phyloP scores from a whole-genome alignment of 495 filamentous ascomycete species.

The Halenospora varia region DNA sequence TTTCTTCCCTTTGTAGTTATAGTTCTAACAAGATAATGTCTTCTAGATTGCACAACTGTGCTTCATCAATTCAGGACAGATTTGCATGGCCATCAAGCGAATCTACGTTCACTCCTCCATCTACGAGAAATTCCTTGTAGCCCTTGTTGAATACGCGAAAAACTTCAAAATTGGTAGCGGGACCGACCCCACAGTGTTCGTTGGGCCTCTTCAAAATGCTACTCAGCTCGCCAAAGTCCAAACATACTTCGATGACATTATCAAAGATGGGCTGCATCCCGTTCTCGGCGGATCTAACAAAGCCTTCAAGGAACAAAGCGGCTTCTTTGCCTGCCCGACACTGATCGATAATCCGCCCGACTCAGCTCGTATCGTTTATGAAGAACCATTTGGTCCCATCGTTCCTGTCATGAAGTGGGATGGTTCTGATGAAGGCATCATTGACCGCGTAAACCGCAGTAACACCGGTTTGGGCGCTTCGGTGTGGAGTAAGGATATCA shows the following conservation, averaged over 20 bases:
- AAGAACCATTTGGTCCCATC: constrained; percentile 47
- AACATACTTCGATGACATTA: constrained; percentile 24
- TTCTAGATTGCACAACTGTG: constrained; percentile 3
- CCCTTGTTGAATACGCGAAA: constrained; percentile 43
- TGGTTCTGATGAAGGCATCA: constrained; percentile 42
- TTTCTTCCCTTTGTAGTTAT: not conserved
- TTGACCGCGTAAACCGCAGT: constrained; percentile 43
- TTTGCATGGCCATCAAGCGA: constrained; percentile 26
- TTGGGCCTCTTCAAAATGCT: constrained; percentile 50
- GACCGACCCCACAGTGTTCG: constrained; percentile 27
- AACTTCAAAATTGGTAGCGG: constrained; percentile 36
- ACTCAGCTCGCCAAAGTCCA: constrained; percentile 44
- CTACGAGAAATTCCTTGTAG: constrained; percentile 48
- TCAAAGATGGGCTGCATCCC: constrained; percentile 24
- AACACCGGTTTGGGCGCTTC: constrained; percentile 45
- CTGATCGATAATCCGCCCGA: constrained; percentile 57
- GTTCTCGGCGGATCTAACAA: not conserved
- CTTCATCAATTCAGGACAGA: constrained; percentile 27
- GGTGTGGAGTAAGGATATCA: constrained; percentile 45
- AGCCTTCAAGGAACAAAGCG: not conserved
- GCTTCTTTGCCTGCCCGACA: constrained; percentile 49
- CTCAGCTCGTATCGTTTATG: constrained; percentile 40
- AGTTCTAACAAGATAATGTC: not conserved
- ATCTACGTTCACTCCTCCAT: constrained; percentile 56
- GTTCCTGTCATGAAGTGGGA: constrained; percentile 43